Evolutionary conservation across 768 basidiomycete species (phyloP), one percentile per base, ranked within the genome.

Genomic region (Suillus sp.): DNA sequence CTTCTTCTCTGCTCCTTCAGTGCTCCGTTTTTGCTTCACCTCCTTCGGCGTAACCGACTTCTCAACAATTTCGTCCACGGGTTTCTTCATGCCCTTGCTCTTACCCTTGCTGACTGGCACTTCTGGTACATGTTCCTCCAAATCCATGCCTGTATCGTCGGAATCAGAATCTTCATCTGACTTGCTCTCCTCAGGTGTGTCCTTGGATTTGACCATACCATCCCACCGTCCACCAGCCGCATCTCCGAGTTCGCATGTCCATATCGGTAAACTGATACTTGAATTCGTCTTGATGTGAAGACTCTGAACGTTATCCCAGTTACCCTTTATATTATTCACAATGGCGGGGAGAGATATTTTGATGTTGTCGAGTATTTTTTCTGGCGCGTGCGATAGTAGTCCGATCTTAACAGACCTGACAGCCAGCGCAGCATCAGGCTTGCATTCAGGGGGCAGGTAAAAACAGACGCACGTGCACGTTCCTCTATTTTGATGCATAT

Each of bases 401-500:
- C 87, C 90, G 58, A 99, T 81, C 78, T 95, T 95, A 65, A 98
- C 84, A 35, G 95, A 89, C 32, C 94, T 96, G 68, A 34, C 43
- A 37, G 35, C 51, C 13, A 27, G 1, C 30, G 2, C 61, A 27
- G 61, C 2, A 42, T 42, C 30, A 2, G 20, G 4, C 10, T 43
- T 13, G 30, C 11, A 5, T 13, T n/a, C 32, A 0, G 11, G 16
- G 53, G 20, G 20, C 38, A 32, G 20, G 6, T 37, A 37, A 40
- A 35, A 27, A 51, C 20, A 30, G 20, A 85, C 94, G 59, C 79
- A 96, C 93, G 89, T 87, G 85, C 91, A 93, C 7, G 95, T 97
- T 14, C 97, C 97, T 66, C 86, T 87, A 62, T 95, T 94, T 77
- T 95, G 92, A 74, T 95, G 92, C 89, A 97, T 92, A 76, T 97